These are phyloP conservation scores for Bidens hawaiensis DNA, from an alignment of 140 eudicot species.

Conservation along the genomic window DNA sequence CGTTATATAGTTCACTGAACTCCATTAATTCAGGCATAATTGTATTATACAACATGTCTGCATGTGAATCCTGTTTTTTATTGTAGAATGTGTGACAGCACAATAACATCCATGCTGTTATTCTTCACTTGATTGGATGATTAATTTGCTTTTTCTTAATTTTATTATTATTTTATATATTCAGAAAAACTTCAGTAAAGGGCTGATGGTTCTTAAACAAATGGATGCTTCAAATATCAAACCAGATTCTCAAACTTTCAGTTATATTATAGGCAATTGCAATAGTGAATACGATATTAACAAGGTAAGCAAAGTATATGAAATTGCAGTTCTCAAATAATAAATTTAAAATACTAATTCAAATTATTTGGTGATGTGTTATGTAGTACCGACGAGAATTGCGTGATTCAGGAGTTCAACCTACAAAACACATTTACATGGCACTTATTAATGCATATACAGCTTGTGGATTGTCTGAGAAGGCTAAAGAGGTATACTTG, in stretches of 20 bases:
- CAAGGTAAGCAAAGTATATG: constrained; percentile 40
- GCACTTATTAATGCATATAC: constrained; percentile 92
- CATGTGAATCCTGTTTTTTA: constrained; percentile 4
- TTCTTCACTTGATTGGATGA: constrained; percentile 12
- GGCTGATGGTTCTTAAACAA: constrained; percentile 62
- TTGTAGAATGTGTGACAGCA: constrained; percentile 9
- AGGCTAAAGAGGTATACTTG: constrained; percentile 68
- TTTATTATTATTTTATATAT: constrained; percentile 14
- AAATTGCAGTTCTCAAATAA: background rate
- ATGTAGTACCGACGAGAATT: constrained; percentile 52
- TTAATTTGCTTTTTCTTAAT: constrained; percentile 9
- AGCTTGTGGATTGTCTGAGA: constrained; percentile 67
- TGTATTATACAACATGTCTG: constrained; percentile 7
- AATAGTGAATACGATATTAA: constrained; percentile 52
- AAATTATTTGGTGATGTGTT: constrained; percentile 19
- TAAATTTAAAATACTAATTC: constrained; percentile 2
- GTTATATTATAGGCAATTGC: constrained; percentile 68
- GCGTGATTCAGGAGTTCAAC: constrained; percentile 37
- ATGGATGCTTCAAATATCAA: constrained; percentile 68
- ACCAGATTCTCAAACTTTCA: constrained; percentile 79
- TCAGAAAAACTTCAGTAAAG: constrained; percentile 66
- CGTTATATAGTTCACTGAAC: constrained; percentile 3
- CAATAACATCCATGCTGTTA: background rate
- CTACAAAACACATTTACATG: constrained; percentile 65
- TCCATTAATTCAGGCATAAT: constrained; percentile 1